Base-by-base conservation (phyloP, 208 protist genomes). In the Wallacemonas sp. region DNA sequence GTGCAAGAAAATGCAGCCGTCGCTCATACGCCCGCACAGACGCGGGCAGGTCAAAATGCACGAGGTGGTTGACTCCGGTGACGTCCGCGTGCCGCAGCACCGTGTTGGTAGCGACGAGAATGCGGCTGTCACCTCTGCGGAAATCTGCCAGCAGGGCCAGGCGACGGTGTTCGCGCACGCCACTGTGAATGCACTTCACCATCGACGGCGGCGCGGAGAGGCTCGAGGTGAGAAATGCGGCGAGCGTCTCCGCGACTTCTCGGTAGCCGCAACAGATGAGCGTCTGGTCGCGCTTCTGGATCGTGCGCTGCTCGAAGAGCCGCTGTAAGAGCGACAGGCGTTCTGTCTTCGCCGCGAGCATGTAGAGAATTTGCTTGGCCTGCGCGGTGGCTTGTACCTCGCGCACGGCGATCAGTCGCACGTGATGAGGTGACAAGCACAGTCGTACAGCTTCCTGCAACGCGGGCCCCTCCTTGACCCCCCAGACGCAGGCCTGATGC, bases 21-120 rank as follows among this genome's bases (percentile, higher is more conserved):
- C 99, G 98, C 30, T 98, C 89, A 77, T 99, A 99, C 36, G 97
- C 89, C 29, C 99, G 97, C 33, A 99, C 94, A 69, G 86, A 78
- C 9, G 63, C 70, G 15, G 98, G 97, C 22, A 99, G 75, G 68
- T 99, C 97, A 69, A 97, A 99, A 72, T 99, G 97, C 15, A 99
- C 90, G 30, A 99, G 96, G 69, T 98, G 93, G 53, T 73, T 63
- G 13, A 99, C 85, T 37, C 97, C 83, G 8, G 93, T 88, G 46
- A 99, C 94, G 66, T 99, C 97, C 0, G 99, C 75, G 2, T 92
- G 94, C 41, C 94, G 85, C 27, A 86, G 84, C n/a, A 89, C 96
- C 3, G 98, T 91, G 70, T 99, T 98, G 13, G 97, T 99, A 21
- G 89, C 97, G 41, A 99, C 89, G 12, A 99, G 81, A 59, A 99